These are phyloP conservation scores for Lactarius pseudohatsudake DNA, from an alignment of 768 basidiomycete species.

Conservation along the genomic window DNA sequence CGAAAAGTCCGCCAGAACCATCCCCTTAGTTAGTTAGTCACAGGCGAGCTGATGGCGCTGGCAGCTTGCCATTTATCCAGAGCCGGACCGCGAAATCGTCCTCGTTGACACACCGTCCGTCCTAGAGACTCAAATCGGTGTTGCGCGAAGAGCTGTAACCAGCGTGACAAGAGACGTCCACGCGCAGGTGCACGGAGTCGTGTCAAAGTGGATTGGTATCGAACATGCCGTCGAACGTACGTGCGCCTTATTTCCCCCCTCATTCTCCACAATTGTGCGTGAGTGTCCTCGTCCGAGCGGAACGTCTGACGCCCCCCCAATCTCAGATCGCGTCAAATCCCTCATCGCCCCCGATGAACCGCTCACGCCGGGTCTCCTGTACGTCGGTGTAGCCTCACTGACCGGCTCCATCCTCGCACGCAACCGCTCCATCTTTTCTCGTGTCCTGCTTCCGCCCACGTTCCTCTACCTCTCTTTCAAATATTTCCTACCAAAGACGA, in stretches of 20 bases:
- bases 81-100: constrained; percentile 56
- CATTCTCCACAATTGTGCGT: background rate
- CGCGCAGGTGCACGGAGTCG: constrained; percentile 64
- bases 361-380: constrained; percentile 86
- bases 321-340: constrained; percentile 74
- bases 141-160: constrained; percentile 60
- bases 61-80: constrained; percentile 87
- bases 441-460: constrained; percentile 73
- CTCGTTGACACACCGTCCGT: constrained; percentile 74
- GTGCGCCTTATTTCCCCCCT: constrained; percentile 47
- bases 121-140: constrained; percentile 75
- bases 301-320: background rate
- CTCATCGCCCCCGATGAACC: constrained; percentile 79
- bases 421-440: constrained; percentile 65
- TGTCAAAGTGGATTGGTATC: constrained; percentile 81
- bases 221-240: constrained; percentile 85
- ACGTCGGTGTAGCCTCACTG: constrained; percentile 85
- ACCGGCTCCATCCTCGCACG: constrained; percentile 86
- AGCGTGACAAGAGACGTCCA: constrained; percentile 57
- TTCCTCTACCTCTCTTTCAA: constrained; percentile 67
- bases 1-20: constrained; percentile 19
- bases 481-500: constrained; percentile 87
- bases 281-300: background rate
- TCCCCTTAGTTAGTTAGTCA: background rate
- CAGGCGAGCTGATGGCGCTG: background rate